These are phyloP conservation scores for Arachis hypogaea DNA, from an alignment of 306 rosid species.

Conservation along the genomic window DNA sequence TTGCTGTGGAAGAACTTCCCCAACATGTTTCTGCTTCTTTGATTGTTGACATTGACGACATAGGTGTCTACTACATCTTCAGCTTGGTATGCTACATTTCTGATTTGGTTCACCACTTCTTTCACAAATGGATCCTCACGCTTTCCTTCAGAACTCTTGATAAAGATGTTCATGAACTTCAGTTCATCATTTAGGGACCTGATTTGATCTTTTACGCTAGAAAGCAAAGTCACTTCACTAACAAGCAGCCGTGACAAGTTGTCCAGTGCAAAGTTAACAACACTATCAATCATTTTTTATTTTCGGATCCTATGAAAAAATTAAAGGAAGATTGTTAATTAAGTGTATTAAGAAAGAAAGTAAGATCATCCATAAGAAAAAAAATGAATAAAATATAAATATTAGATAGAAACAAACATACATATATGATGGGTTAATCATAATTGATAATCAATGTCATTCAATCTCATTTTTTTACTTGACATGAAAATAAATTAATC, in stretches of 20 bases:
- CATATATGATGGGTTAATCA: too few relatives aligned
- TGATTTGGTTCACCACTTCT: slow-evolving; percentile 23
- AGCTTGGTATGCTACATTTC: slow-evolving; percentile 10
- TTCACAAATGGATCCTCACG: background rate
- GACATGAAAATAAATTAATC: too few relatives aligned
- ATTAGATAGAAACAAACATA: too few relatives aligned
- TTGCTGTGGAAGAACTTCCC: background rate
- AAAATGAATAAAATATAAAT: too few relatives aligned
- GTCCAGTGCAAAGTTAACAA: background rate
- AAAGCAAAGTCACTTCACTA: background rate
- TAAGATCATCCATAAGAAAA: background rate
- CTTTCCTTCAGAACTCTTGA: slow-evolving; percentile 24
- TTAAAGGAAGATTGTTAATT: too few relatives aligned
- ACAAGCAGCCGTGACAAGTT: slow-evolving; percentile 21
- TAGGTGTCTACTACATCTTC: slow-evolving; percentile 36
- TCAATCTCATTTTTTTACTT: too few relatives aligned
- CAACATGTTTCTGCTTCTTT: background rate
- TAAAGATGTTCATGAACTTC: background rate
- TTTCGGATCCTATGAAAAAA: too few relatives aligned
- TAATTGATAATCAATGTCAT: too few relatives aligned
- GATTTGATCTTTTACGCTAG: slow-evolving; percentile 5
- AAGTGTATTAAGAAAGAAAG: background rate
- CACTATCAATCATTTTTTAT: slow-evolving; percentile 13
- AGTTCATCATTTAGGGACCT: background rate
- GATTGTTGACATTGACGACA: background rate